Conservation (phyloP, 148 eudicot species). For the Rhododendron simsii region DNA sequence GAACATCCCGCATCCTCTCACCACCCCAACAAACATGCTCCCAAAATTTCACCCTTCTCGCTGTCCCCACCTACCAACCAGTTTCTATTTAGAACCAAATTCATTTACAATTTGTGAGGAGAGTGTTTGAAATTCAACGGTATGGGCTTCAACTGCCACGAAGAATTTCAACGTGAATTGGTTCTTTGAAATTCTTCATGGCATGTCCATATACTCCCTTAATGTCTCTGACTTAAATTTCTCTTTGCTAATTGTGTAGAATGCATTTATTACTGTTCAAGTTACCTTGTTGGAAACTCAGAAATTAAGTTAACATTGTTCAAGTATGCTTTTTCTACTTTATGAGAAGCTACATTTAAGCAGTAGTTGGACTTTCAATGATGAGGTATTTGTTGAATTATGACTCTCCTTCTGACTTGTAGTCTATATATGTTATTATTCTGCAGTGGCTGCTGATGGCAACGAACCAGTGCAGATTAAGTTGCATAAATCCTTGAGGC, state of each 20-base stretch:
- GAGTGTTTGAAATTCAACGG: neutral
- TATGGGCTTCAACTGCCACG: neutral
- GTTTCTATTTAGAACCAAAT: neutral
- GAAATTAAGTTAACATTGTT: neutral
- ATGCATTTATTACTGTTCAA: neutral
- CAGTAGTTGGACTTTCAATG: neutral
- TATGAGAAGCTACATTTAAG: neutral
- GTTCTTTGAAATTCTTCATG: neutral
- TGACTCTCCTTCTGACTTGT: neutral
- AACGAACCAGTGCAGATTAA: constrained; percentile 93
- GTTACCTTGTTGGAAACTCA: neutral
- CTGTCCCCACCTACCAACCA: neutral
- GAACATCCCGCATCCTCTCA: neutral
- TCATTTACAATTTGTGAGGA: neutral
- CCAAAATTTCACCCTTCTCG: too few species aligned
- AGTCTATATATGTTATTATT: neutral
- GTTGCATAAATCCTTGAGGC: constrained; percentile 72
- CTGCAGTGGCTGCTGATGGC: constrained; percentile 86
- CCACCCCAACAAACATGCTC: neutral
- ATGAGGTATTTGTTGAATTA: neutral
- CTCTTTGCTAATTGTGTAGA: neutral
- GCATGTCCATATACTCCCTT: neutral
- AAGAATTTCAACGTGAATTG: neutral
- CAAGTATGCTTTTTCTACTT: neutral
- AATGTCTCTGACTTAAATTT: neutral